Base-by-base conservation (phyloP, 1,284 basidiomycete species). In the Cutaneotrichosporon spelunceum region DNA sequence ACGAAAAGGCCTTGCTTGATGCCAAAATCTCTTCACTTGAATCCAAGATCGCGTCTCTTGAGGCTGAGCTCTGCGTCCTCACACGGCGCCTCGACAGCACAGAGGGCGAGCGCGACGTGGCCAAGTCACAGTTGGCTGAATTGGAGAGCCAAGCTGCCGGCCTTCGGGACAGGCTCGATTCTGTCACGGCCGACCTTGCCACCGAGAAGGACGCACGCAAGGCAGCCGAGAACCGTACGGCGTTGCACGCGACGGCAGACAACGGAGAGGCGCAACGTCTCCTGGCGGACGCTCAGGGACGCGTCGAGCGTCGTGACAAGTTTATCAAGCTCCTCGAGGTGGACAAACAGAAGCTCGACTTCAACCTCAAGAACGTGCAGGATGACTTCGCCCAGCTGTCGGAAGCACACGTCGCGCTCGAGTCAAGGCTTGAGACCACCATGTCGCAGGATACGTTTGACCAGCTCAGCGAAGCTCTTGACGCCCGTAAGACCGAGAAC, bases 221-320 rank as follows among this genome's bases (percentile, higher is more conserved):
- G n/a, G 56, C 58, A 23, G 30, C 53, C 2, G 57, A 62, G 39
- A 57, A 57, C 26, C 54, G 55, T 6, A 44, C 48, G 19, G 61
- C 59, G 54, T n/a, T 42, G 21, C 27, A 24, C 16, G 42, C 53
- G n/a, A 24, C 53, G 19, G 53, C 45, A 3, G 52, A 23, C 11
- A 44, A 60, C n/a, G 58, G 47, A 14, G 50, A 48, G 9, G 34
- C 34, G 6, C 33, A 54, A 33, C 44, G 58, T 13, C 33, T 54
- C 14, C 44, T 47, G 13, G 23, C 33, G n/a, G 44, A 60, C 3
- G 44, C 34, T n/a, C 45, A 48, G 21, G 60, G 13, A 1, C 29
- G 60, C 4, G 42, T 61, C 45, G 56, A 61, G 50, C 60, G 60
- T 6, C 60, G 60, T 29, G 60, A 61, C 39, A 26, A 39, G 8